These are phyloP conservation scores for Solanum sejunctum DNA, from an alignment of 257 asterid genomes.

Conservation along the genomic window DNA sequence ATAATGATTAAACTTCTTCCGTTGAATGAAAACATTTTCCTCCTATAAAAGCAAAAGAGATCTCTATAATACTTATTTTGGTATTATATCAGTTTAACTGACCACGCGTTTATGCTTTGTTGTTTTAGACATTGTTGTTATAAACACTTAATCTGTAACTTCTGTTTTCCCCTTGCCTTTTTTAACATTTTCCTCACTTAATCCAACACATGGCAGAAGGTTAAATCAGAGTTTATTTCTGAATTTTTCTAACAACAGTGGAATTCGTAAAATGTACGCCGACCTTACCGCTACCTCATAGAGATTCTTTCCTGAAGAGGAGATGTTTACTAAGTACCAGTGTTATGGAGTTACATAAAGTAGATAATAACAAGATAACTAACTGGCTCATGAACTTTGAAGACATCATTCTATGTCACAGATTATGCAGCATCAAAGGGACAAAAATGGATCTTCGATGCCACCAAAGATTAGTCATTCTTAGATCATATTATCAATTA, in stretches of 20 bases:
- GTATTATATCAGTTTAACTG: background rate
- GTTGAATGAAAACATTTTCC: background rate
- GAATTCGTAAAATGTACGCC: no score
- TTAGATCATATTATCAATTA: background rate
- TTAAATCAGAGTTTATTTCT: background rate
- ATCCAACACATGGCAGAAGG: background rate
- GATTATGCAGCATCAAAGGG: background rate
- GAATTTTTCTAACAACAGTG: background rate
- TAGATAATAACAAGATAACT: background rate
- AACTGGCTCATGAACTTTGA: background rate
- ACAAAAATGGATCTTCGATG: background rate
- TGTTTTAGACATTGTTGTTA: background rate
- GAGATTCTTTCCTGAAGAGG: background rate
- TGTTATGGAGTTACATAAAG: background rate
- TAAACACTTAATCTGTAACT: background rate
- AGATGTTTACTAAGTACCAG: background rate
- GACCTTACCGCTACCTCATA: no score
- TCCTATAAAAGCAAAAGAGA: background rate
- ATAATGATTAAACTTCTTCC: background rate
- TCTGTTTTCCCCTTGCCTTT: background rate
- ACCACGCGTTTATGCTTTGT: background rate
- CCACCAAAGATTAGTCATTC: background rate
- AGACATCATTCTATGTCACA: background rate
- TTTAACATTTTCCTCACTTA: background rate
- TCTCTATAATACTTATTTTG: background rate